A percentile compares a stretch with the other conserved stretches of the same genome.
Conservation (phyloP, 1,284 basidiomycete genomes). For the Amylostereum areolatum region DNA sequence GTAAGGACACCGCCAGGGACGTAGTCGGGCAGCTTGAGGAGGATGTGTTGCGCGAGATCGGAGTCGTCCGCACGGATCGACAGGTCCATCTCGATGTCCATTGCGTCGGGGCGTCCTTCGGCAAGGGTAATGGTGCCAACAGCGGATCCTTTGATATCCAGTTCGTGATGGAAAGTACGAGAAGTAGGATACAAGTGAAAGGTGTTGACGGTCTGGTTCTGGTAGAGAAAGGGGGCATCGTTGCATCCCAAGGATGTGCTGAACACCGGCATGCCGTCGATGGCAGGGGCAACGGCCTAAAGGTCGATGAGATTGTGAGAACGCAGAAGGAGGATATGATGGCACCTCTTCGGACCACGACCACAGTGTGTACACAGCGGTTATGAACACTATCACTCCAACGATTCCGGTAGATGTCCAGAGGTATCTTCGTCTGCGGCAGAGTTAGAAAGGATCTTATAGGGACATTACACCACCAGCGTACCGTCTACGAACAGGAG, state of each 20-base stretch:
- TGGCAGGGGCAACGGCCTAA: conserved; percentile 28
- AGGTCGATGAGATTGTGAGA: neutral
- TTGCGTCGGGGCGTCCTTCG: conserved; percentile 18
- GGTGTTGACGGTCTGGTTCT: conserved; percentile 29
- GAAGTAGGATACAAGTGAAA: conserved; percentile 33
- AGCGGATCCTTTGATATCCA: conserved; percentile 41
- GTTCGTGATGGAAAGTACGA: conserved; percentile 30
- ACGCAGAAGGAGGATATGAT: neutral
- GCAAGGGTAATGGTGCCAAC: conserved; percentile 46
- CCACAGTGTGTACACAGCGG: neutral
- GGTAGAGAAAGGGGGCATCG: conserved; percentile 35
- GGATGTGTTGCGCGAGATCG: conserved; percentile 27
- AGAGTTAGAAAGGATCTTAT: no score
- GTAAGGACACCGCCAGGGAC: conserved; percentile 24
- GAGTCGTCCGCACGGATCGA: conserved; percentile 37
- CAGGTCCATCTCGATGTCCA: conserved; percentile 43
- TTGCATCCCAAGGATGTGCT: conserved; percentile 47
- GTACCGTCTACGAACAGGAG: no score
- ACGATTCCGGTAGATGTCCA: neutral
- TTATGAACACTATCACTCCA: neutral
- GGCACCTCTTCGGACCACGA: neutral
- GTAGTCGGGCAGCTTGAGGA: conserved; percentile 26
- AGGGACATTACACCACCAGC: no score
- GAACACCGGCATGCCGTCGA: conserved; percentile 50
- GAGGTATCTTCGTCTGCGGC: neutral